Conservation (phyloP, 1,284 basidiomycete species). For the Moesziomyces sp. region DNA sequence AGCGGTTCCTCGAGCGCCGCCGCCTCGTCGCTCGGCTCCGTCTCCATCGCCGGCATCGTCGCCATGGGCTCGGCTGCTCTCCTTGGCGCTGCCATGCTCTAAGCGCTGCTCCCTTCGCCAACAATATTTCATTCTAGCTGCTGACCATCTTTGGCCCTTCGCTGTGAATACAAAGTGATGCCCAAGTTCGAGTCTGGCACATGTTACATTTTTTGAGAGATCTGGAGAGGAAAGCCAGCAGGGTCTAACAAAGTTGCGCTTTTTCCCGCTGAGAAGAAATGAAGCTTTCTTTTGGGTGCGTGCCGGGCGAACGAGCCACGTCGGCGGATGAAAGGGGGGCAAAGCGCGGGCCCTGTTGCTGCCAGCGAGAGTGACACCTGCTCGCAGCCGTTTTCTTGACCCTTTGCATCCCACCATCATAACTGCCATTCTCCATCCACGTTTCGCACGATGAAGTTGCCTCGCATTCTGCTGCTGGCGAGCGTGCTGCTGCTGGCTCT, state of each 20-base stretch:
- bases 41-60: conserved; percentile 29
- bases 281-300: not conserved
- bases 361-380: no score
- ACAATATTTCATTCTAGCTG: no score
- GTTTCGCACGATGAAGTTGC: conserved; percentile 20
- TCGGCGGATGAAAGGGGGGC: conserved; percentile 3
- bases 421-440: not conserved
- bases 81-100: conserved; percentile 41
- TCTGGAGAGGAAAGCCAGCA: not conserved
- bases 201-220: no score
- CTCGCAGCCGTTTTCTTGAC: not conserved
- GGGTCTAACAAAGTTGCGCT: not conserved
- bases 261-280: conserved; percentile 14
- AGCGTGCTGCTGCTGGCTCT: conserved; percentile 17
- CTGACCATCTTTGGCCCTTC: no score
- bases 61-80: conserved; percentile 37
- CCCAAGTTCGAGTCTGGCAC: no score
- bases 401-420: conserved; percentile 4
- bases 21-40: conserved; percentile 11
- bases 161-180: no score
- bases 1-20: conserved; percentile 6
- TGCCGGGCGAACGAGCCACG: conserved; percentile 32
- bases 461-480: conserved; percentile 20
- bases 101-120: not conserved
- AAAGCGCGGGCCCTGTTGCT: no score